Conservation (phyloP, 345 rosid species). For the Citrus hindsii region DNA sequence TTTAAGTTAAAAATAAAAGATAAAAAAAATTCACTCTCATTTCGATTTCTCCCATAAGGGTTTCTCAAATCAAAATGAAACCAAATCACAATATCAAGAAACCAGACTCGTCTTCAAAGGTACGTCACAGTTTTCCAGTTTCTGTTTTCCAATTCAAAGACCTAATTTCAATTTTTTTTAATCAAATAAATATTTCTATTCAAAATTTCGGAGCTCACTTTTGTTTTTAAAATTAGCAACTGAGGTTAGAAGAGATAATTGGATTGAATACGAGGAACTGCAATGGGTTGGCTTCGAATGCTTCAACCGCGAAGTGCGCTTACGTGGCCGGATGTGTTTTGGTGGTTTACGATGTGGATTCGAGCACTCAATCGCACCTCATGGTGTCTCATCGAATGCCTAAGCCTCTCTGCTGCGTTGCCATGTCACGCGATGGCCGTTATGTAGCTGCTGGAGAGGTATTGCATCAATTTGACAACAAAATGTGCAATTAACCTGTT, state of each 20-base stretch:
- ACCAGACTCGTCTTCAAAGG: slow-evolving; percentile 51
- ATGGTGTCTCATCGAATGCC: slow-evolving; percentile 59
- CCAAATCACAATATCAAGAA: slow-evolving; percentile 43
- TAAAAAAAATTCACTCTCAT: background rate
- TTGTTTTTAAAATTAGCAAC: slow-evolving; percentile 27
- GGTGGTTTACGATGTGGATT: slow-evolving; percentile 55
- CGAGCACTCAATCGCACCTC: slow-evolving; percentile 58
- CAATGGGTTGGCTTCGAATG: slow-evolving; percentile 60
- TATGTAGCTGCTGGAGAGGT: slow-evolving; percentile 84
- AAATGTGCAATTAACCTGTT: background rate
- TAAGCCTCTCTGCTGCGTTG: slow-evolving; percentile 61
- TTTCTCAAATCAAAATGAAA: slow-evolving; percentile 34
- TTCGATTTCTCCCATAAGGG: background rate
- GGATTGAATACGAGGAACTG: slow-evolving; percentile 65
- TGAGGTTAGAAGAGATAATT: slow-evolving; percentile 56
- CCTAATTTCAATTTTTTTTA: background rate
- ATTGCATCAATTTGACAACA: background rate
- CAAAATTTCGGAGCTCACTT: background rate
- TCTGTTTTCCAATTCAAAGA: background rate
- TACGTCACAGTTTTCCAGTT: background rate
- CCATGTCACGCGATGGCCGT: slow-evolving; percentile 56
- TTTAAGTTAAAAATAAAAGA: background rate
- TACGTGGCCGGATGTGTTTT: slow-evolving; percentile 81
- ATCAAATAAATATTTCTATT: background rate
- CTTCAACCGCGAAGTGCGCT: slow-evolving; percentile 39